Percentiles rank a stretch among this genome's conserved stretches.
Conservation (phyloP, 2,329 filamentous ascomycete species). For the Microcyclospora tardicrescens region DNA sequence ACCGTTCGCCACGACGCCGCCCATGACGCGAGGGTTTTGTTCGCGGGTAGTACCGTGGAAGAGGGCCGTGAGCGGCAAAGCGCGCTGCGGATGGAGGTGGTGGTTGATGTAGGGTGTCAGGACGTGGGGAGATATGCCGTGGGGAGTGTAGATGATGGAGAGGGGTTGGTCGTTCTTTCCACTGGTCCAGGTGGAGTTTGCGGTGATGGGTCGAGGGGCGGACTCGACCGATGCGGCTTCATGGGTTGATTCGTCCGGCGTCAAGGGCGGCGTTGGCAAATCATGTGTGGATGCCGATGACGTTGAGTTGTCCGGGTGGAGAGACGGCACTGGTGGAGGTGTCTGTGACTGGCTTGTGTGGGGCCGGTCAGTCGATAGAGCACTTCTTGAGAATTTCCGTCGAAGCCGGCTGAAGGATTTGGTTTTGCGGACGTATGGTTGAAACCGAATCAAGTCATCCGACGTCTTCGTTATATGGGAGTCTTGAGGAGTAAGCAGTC, state of each 20-base stretch:
- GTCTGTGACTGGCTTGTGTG: slow-evolving; percentile 1
- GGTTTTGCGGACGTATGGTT: neutral
- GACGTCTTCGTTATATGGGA: slow-evolving; percentile 7
- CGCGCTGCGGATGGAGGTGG: slow-evolving; percentile 41
- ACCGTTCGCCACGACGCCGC: slow-evolving; percentile 45
- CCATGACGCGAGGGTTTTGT: slow-evolving; percentile 48
- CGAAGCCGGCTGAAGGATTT: neutral
- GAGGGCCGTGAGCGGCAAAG: slow-evolving; percentile 50
- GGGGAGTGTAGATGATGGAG: slow-evolving; percentile 52
- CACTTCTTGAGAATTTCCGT: neutral
- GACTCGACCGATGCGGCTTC: neutral
- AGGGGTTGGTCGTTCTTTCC: slow-evolving; percentile 28
- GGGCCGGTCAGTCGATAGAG: neutral
- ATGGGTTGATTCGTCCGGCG: neutral
- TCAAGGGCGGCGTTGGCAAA: neutral
- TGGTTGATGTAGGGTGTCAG: slow-evolving; percentile 44
- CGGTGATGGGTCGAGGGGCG: neutral
- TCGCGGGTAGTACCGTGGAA: slow-evolving; percentile 52
- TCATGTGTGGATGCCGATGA: neutral
- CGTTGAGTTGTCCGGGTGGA: slow-evolving; percentile 9
- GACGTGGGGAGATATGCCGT: slow-evolving; percentile 44
- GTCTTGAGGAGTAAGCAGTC: slow-evolving; percentile 25
- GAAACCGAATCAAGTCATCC: neutral
- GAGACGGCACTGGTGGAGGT: slow-evolving; percentile 1
- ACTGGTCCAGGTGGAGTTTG: neutral